Conservation (phyloP, 2,329 filamentous ascomycete species). For the Tolypocladium inflatum region DNA sequence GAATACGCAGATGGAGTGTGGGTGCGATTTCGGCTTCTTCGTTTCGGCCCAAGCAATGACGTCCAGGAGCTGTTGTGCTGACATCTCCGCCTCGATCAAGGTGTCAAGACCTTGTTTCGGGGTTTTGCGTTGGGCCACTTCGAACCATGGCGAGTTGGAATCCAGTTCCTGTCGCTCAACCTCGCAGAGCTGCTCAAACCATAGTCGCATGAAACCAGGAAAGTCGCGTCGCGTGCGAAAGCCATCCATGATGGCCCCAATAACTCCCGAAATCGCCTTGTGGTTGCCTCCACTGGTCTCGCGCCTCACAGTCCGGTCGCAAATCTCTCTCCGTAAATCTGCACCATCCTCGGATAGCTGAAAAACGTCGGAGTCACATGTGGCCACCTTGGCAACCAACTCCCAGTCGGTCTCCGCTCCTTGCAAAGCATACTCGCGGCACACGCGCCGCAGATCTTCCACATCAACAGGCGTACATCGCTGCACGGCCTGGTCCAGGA, state of each 20-base stretch:
- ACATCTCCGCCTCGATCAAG: slow-evolving; percentile 32
- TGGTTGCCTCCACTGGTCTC: slow-evolving; percentile 9
- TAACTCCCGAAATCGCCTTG: slow-evolving; percentile 21
- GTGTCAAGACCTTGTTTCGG: slow-evolving; percentile 9
- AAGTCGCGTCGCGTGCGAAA: slow-evolving; percentile 35
- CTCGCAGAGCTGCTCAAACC: slow-evolving; percentile 32
- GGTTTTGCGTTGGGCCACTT: slow-evolving; percentile 11
- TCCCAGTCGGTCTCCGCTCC: slow-evolving; percentile 29
- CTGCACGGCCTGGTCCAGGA: slow-evolving; percentile 19
- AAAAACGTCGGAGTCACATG: slow-evolving; percentile 39
- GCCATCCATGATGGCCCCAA: slow-evolving; percentile 32
- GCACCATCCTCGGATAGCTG: slow-evolving; percentile 28
- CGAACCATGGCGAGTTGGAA: slow-evolving; percentile 22
- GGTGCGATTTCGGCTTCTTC: slow-evolving; percentile 20
- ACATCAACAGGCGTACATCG: slow-evolving; percentile 25
- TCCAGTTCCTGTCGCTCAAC: slow-evolving; percentile 19
- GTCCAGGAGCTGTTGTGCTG: slow-evolving; percentile 31
- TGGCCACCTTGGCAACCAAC: slow-evolving; percentile 28
- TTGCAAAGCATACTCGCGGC: slow-evolving; percentile 30
- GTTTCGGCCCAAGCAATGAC: slow-evolving; percentile 32
- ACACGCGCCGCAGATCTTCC: slow-evolving; percentile 31
- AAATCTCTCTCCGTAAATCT: slow-evolving; percentile 28
- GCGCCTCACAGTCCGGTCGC: slow-evolving; percentile 21
- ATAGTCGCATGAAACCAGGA: slow-evolving; percentile 34
- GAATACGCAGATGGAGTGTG: slow-evolving; percentile 29